These are phyloP conservation scores for Xylaria polymorpha DNA, from an alignment of 2,329 filamentous ascomycete species.

Conservation along the genomic window DNA sequence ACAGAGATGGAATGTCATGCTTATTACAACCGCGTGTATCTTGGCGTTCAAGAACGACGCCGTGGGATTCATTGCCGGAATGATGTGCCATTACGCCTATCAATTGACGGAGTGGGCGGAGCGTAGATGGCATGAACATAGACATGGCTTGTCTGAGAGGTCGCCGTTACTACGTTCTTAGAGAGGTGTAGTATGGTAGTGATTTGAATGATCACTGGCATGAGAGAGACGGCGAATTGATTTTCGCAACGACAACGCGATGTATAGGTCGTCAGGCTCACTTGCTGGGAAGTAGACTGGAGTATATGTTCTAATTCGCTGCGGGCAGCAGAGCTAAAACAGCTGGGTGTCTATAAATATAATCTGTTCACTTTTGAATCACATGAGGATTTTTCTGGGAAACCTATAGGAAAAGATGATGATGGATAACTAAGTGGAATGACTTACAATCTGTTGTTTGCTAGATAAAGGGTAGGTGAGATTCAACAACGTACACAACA, in stretches of 20 bases:
- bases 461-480: neutral
- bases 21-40: slow-evolving; percentile 84
- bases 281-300: neutral
- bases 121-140: slow-evolving; percentile 37
- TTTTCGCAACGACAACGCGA: neutral
- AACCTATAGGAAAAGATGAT: neutral
- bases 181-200: neutral
- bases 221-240: neutral
- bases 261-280: neutral
- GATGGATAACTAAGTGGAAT: neutral
- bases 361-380: neutral
- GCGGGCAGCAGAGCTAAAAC: no score
- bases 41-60: slow-evolving; percentile 91
- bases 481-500: neutral
- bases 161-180: slow-evolving; percentile 46
- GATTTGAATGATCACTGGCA: neutral
- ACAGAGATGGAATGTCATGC: slow-evolving; percentile 88
- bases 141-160: slow-evolving; percentile 48
- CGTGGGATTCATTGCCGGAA: slow-evolving; percentile 84
- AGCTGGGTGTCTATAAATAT: neutral
- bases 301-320: neutral
- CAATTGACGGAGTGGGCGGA: slow-evolving; percentile 56
- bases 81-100: slow-evolving; percentile 81
- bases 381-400: neutral
- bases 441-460: neutral